These are phyloP conservation scores for Penicillium sp. DNA, from an alignment of 2,329 filamentous ascomycete genomes.

Conservation along the genomic window DNA sequence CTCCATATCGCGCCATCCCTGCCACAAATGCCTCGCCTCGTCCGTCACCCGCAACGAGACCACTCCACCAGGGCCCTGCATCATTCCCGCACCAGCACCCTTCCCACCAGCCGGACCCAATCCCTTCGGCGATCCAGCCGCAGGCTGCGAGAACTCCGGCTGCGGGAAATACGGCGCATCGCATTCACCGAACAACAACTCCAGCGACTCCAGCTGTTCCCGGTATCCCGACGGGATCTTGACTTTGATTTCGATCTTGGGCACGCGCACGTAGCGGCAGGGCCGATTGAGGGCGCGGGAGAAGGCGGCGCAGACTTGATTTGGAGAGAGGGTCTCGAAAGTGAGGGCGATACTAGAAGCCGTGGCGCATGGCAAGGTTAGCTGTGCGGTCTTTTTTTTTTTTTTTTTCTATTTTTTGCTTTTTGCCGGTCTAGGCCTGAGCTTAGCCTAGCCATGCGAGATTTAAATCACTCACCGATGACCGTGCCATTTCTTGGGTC, in stretches of 20 bases:
- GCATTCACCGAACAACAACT: slow-evolving; percentile 64
- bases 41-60: slow-evolving; percentile 71
- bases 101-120: slow-evolving; percentile 47
- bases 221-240: slow-evolving; percentile 87
- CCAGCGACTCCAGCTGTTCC: slow-evolving; percentile 76
- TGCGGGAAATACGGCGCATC: slow-evolving; percentile 69
- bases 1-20: slow-evolving; percentile 86
- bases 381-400: not conserved
- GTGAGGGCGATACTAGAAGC: slow-evolving; percentile 78
- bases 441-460: not conserved
- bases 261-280: slow-evolving; percentile 77
- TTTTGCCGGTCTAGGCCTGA: not conserved
- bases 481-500: slow-evolving; percentile 80
- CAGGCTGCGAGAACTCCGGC: slow-evolving; percentile 57
- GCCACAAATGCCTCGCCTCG: slow-evolving; percentile 83
- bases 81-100: slow-evolving; percentile 53
- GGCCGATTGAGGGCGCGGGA: slow-evolving; percentile 76
- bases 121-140: slow-evolving; percentile 47
- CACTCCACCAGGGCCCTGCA: slow-evolving; percentile 59
- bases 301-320: slow-evolving; percentile 82
- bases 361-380: not conserved
- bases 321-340: slow-evolving; percentile 85
- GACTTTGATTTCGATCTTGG: slow-evolving; percentile 79
- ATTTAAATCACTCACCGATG: slow-evolving; percentile 60
- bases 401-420: not conserved